Conservation (phyloP, 1,284 basidiomycete species). For the Marasmius tenuissimus region DNA sequence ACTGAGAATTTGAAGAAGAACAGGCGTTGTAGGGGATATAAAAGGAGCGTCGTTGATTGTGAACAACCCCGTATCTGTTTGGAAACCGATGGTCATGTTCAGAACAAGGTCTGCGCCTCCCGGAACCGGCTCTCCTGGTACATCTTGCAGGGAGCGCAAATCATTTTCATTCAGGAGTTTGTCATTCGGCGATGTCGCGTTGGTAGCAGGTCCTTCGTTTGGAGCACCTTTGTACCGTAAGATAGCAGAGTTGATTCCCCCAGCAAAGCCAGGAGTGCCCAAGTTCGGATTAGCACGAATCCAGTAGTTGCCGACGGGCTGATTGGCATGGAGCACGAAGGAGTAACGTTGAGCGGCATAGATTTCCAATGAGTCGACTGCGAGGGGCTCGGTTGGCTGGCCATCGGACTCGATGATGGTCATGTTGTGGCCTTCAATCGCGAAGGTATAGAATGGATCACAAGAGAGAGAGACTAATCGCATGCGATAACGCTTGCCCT, state of each 20-base stretch:
- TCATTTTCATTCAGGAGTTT: slow-evolving; percentile 28
- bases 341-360: slow-evolving; percentile 38
- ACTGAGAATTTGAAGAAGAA: slow-evolving; percentile 53
- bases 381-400: slow-evolving; percentile 20
- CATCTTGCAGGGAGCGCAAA: slow-evolving; percentile 22
- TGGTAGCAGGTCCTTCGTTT: slow-evolving; percentile 6
- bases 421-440: slow-evolving; percentile 36
- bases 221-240: neutral
- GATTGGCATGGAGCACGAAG: slow-evolving; percentile 31
- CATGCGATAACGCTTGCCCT: slow-evolving; percentile 36
- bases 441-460: slow-evolving; percentile 39
- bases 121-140: slow-evolving; percentile 30
- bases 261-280: neutral
- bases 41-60: slow-evolving; percentile 36
- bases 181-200: slow-evolving; percentile 2
- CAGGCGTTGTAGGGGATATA: slow-evolving; percentile 38
- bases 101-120: slow-evolving; percentile 37
- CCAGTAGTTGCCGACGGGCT: slow-evolving; percentile 26
- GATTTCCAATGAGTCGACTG: slow-evolving; percentile 32
- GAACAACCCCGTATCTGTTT: slow-evolving; percentile 23
- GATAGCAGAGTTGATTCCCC: neutral
- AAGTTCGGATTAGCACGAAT: neutral
- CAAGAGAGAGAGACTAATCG: slow-evolving; percentile 42
- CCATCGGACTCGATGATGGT: no score
- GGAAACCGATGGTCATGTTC: slow-evolving; percentile 24